Evolutionary conservation across 2,329 filamentous ascomycete species (phyloP).

Genomic region (Ophiobolus disseminans): DNA sequence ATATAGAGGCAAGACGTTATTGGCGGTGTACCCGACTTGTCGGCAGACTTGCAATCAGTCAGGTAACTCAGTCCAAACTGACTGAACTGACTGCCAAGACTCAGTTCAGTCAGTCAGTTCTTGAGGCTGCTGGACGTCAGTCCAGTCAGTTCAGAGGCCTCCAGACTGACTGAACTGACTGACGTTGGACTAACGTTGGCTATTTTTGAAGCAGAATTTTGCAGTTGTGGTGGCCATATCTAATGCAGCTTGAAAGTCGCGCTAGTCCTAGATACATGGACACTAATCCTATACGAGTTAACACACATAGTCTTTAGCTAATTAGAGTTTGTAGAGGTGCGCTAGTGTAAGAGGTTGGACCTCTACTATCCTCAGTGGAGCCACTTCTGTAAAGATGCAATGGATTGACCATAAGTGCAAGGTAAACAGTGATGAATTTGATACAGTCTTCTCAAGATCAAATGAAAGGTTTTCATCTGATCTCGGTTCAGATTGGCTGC

Average conservation of each 20-base stretch:
- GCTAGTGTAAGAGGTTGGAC: too few relatives aligned
- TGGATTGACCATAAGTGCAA: too few relatives aligned
- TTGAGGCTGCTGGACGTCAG: neutral
- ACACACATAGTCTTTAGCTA: neutral
- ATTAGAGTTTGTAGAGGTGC: neutral
- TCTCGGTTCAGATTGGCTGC: too few relatives aligned
- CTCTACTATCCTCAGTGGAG: too few relatives aligned
- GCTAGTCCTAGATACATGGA: neutral
- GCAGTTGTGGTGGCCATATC: neutral
- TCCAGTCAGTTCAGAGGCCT: neutral
- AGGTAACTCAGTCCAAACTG: conserved; percentile 6
- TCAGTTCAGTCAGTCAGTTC: conserved; percentile 10
- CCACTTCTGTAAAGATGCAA: too few relatives aligned
- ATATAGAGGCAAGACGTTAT: too few relatives aligned
- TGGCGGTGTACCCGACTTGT: too few relatives aligned
- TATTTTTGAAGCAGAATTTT: neutral
- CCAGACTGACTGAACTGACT: neutral
- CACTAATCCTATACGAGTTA: neutral
- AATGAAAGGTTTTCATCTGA: too few relatives aligned
- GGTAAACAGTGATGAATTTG: too few relatives aligned
- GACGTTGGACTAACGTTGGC: neutral
- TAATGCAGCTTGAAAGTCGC: neutral
- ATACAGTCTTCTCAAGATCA: too few relatives aligned
- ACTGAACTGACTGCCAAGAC: conserved; percentile 11
- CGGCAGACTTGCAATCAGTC: conserved; percentile 2